Evolutionary conservation across 1,284 basidiomycete genomes (phyloP).

Genomic region (Sporisorium reilianum): DNA sequence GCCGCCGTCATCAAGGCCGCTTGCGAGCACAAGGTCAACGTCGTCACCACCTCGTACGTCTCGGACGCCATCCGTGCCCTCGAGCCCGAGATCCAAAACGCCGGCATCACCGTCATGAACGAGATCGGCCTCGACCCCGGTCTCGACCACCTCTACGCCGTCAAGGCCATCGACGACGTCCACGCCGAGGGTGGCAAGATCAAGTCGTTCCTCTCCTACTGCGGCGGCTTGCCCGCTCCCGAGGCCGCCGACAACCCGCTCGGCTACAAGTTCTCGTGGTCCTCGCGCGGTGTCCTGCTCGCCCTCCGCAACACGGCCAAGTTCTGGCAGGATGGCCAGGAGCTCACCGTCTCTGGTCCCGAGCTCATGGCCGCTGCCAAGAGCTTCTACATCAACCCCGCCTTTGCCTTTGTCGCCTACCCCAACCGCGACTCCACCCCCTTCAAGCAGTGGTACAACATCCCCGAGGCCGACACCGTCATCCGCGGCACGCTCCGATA

Average conservation of each 20-base stretch:
- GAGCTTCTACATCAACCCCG: constrained; percentile 95
- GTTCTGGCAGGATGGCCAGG: constrained; percentile 71
- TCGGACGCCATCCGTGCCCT: constrained; percentile 91
- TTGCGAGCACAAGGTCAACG: constrained; percentile 92
- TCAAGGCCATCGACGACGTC: constrained; percentile 95
- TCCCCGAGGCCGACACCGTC: constrained; percentile 92
- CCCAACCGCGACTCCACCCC: constrained; percentile 95
- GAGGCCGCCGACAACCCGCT: constrained; percentile 92
- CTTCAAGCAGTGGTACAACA: constrained; percentile 86
- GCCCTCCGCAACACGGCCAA: constrained; percentile 92
- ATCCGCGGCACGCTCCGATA: constrained; percentile 94
- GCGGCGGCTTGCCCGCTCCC: constrained; percentile 93
- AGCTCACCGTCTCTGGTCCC: constrained; percentile 64
- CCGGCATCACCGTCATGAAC: constrained; percentile 95
- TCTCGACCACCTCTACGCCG: constrained; percentile 95
- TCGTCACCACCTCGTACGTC: constrained; percentile 97
- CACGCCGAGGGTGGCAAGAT: constrained; percentile 90
- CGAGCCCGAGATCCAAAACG: constrained; percentile 83
- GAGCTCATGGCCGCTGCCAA: constrained; percentile 74
- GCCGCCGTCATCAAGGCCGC: constrained; percentile 92
- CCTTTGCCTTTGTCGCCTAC: constrained; percentile 95
- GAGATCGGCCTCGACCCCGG: constrained; percentile 98
- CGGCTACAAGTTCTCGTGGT: constrained; percentile 99
- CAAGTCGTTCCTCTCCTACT: constrained; percentile 95
- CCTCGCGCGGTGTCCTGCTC: constrained; percentile 92